Conservation (phyloP, 495 filamentous ascomycete species). For the Neurospora sp. region DNA sequence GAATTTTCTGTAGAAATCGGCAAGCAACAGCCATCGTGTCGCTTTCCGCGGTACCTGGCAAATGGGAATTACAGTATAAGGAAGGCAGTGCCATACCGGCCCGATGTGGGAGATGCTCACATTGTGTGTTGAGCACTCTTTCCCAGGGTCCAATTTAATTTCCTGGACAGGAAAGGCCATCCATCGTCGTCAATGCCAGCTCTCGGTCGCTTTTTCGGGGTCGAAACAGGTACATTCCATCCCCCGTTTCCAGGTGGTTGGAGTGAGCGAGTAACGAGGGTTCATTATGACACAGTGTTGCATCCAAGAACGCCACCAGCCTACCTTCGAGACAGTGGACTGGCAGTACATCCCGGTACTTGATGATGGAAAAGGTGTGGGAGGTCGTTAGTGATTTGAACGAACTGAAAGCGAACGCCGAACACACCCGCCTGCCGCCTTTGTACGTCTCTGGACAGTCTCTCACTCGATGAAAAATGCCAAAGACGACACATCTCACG, state of each 20-base stretch:
- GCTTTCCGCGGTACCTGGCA: neutral
- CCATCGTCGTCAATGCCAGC: neutral
- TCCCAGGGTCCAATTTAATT: neutral
- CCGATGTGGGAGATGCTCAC: neutral
- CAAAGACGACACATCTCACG: neutral
- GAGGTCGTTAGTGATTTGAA: neutral
- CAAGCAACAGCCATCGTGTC: neutral
- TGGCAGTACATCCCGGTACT: neutral
- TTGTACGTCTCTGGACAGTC: neutral
- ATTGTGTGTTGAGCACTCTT: neutral
- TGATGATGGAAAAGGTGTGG: neutral
- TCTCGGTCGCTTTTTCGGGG: neutral
- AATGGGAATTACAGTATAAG: neutral
- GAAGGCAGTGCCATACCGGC: neutral
- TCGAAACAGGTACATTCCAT: neutral
- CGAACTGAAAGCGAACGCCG: neutral
- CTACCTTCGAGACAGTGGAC: neutral
- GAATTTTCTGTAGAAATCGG: neutral
- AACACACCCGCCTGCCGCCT: neutral
- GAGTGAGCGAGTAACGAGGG: neutral
- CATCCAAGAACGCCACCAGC: neutral
- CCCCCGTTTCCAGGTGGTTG: neutral
- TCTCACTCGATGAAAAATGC: neutral
- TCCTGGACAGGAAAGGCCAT: neutral
- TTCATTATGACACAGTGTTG: neutral